Percentiles rank a stretch among this genome's conserved stretches.
Evolutionary conservation across 306 rosid genomes (phyloP).

Genomic region (Prunus padus): DNA sequence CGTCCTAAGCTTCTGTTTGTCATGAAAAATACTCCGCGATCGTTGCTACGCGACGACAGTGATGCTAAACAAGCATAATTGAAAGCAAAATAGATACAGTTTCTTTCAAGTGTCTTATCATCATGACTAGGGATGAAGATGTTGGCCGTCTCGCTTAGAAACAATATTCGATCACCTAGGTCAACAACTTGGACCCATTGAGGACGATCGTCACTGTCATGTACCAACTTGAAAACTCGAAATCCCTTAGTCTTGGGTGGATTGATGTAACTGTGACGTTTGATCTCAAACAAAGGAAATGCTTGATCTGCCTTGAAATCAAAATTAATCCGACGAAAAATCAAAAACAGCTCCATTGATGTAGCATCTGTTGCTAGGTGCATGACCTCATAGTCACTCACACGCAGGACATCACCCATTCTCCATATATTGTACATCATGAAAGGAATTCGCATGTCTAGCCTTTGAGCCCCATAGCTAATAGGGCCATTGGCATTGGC

Average conservation of each 20-base stretch:
- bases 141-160: not conserved
- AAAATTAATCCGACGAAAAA: not conserved
- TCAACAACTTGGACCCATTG: not conserved
- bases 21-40: not conserved
- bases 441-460: not conserved
- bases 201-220: not conserved
- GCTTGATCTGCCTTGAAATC: not conserved
- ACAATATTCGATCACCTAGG: not conserved
- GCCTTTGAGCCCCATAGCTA: not conserved
- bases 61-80: not conserved
- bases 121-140: not conserved
- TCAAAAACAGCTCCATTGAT: not conserved
- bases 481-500: not conserved
- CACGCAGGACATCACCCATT: not conserved
- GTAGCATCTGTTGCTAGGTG: not conserved
- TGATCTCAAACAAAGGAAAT: not conserved
- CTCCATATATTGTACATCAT: not conserved
- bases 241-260: not conserved
- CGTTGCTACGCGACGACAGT: not conserved
- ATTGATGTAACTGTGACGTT: not conserved
- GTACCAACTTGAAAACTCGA: not conserved
- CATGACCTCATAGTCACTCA: too few relatives aligned
- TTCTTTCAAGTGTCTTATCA: not conserved
- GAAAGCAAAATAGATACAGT: not conserved
- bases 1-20: not conserved